phyloP scores from a whole-genome alignment of 768 basidiomycete species.

The Coprinopsis cinerea region DNA sequence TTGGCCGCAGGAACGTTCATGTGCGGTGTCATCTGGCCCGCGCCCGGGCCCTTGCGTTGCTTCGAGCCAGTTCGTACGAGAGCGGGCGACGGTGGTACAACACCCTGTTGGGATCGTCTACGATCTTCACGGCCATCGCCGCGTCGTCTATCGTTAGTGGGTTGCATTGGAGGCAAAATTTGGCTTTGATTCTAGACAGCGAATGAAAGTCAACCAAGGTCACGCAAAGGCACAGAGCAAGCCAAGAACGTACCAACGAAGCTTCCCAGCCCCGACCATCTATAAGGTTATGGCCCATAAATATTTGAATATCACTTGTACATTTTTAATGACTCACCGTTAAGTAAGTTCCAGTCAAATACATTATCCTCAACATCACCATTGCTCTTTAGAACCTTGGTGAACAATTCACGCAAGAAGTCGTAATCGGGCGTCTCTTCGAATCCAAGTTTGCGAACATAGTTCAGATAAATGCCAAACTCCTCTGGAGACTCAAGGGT shows the following conservation, averaged over 20 bases:
- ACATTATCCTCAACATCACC: slow-evolving; percentile 89
- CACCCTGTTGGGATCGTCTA: slow-evolving; percentile 55
- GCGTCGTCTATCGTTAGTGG: slow-evolving; percentile 53
- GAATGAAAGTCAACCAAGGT: slow-evolving; percentile 6
- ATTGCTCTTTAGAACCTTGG: slow-evolving; percentile 88
- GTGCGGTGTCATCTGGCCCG: slow-evolving; percentile 64
- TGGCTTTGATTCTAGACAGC: slow-evolving; percentile 54
- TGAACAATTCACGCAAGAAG: slow-evolving; percentile 91
- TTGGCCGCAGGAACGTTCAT: slow-evolving; percentile 65
- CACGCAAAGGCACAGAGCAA: not conserved
- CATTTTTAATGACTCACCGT: slow-evolving; percentile 42
- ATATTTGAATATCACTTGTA: slow-evolving; percentile 3
- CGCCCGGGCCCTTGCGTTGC: slow-evolving; percentile 53
- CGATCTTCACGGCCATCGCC: slow-evolving; percentile 42
- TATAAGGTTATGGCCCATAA: slow-evolving; percentile 21
- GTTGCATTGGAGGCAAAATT: slow-evolving; percentile 61
- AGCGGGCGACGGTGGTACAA: slow-evolving; percentile 71
- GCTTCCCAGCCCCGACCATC: slow-evolving; percentile 95
- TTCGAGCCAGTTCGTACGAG: slow-evolving; percentile 74
- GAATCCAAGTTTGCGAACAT: slow-evolving; percentile 97
- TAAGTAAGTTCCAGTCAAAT: slow-evolving; percentile 94
- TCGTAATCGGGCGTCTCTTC: slow-evolving; percentile 99
- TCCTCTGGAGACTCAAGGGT: slow-evolving; percentile 82
- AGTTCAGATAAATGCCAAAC: slow-evolving; percentile 97
- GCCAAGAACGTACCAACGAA: slow-evolving; percentile 48